Base-by-base conservation (phyloP, 805 yeast species). In the Starmerella ratchasimensis region DNA sequence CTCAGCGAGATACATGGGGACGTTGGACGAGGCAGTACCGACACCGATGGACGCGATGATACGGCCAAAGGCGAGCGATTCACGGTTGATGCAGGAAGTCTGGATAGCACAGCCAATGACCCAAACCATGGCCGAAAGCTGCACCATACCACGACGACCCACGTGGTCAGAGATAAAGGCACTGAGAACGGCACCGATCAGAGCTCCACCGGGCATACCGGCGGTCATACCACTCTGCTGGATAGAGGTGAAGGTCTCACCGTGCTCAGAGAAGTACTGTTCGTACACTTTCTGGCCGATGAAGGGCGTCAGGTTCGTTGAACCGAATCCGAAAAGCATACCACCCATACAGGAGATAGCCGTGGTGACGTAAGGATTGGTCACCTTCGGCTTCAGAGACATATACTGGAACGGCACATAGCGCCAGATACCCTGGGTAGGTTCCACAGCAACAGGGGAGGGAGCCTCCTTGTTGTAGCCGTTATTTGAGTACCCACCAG, bases 221-320 rank as follows among this genome's bases (percentile, higher is more conserved):
- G 79, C 72, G 9, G 77, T 74, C 41, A 78, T 68, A 38, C 74
- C 61, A 20, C 83, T 82, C 56, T 76, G 82, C 25, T 60, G 49
- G 3, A 65, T 53, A 0, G 81, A 62, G 15, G 59, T 52, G 18
- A 45, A 45, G 7, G 34, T 16, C 15, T 15, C 28, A 6, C 19
- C 11, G 15, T 29, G 18, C 13, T 55, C 34, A 42, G 65, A 44
- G 59, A 79, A 80, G 48, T 58, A 75, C 1, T 55, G 47, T 20
- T 54, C 54, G 56, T 80, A 81, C 15, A 61, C 59, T 0, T 54
- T 58, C n/a, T 67, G 58, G 3, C 67, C 66, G 31, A 80, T 64
- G 50, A 80, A 80, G 1, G 81, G 76, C 1, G 86, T 71, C 61
- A 81, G 68, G 1, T 93, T 79, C 1, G 90, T 72, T 34, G 77